Conservation (phyloP, 129 eudicot genomes). For the Tagetes erecta region DNA sequence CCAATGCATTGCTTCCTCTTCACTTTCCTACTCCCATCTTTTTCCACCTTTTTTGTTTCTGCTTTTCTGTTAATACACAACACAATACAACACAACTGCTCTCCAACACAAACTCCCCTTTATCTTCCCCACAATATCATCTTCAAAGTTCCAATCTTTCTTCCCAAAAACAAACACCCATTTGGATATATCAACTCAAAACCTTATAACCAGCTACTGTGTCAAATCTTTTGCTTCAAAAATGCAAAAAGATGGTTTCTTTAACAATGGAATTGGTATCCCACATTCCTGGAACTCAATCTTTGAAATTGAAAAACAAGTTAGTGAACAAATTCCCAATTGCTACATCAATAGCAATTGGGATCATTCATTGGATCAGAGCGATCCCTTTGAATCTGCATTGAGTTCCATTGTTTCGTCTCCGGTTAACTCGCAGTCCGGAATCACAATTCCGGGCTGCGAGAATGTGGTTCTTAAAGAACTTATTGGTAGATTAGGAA, state of each 20-base stretch:
- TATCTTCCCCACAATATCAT: conserved; percentile 18
- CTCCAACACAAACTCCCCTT: conserved; percentile 25
- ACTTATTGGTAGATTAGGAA: conserved; percentile 76
- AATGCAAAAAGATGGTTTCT: conserved; percentile 55
- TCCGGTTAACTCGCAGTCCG: conserved; percentile 51
- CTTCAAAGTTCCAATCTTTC: conserved; percentile 16
- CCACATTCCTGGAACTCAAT: conserved; percentile 44
- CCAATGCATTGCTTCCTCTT: conserved; percentile 32
- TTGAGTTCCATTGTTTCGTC: conserved; percentile 91
- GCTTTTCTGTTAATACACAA: conserved; percentile 41
- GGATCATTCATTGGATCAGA: conserved; percentile 75
- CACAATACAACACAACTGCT: conserved; percentile 25
- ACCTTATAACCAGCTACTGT: background rate
- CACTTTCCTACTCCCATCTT: conserved; percentile 38
- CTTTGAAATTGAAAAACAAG: conserved; percentile 42
- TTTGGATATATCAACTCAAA: conserved; percentile 13
- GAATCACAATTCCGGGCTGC: conserved; percentile 26
- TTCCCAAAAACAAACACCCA: conserved; percentile 31
- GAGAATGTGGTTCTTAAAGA: conserved; percentile 66
- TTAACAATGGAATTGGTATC: conserved; percentile 31
- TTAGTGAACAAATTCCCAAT: conserved; percentile 41
- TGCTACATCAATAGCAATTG: conserved; percentile 59
- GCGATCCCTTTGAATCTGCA: conserved; percentile 90
- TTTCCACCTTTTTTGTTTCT: conserved; percentile 35
- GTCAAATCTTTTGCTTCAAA: conserved; percentile 15